Evolutionary conservation across 306 rosid species (phyloP).

Genomic region (Prunus mume): DNA sequence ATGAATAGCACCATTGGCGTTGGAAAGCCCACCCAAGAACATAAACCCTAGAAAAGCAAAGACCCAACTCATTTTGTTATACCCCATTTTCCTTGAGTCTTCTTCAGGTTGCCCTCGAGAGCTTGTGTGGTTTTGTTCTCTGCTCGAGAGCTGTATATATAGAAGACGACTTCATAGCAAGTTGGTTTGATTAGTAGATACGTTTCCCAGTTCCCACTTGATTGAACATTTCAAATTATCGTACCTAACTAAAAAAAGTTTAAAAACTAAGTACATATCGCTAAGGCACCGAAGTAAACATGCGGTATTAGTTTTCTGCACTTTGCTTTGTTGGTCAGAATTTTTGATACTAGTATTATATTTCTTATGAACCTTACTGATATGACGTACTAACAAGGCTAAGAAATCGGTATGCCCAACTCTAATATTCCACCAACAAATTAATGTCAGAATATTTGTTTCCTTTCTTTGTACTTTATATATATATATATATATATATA

Average conservation of each 20-base stretch:
- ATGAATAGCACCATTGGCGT: neutral
- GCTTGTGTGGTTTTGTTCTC: neutral
- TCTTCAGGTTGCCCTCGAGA: constrained; percentile 9
- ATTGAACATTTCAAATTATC: neutral
- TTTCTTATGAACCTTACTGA: neutral
- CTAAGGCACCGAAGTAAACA: neutral
- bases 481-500: too few species aligned
- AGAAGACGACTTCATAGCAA: neutral
- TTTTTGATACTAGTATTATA: neutral
- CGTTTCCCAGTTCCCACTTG: neutral
- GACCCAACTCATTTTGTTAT: neutral
- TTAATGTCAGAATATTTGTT: too few species aligned
- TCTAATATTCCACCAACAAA: too few species aligned
- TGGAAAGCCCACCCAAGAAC: neutral
- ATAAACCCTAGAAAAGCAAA: neutral
- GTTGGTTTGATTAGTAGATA: neutral
- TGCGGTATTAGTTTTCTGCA: neutral
- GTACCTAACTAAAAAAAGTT: neutral
- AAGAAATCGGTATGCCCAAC: neutral
- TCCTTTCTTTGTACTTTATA: too few species aligned
- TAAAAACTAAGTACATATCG: too few species aligned
- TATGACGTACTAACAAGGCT: neutral
- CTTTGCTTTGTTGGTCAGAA: neutral
- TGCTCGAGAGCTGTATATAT: neutral
- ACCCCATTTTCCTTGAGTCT: constrained; percentile 1